These are phyloP conservation scores for Ilyonectria sp. DNA, from an alignment of 2,329 filamentous ascomycete species.

Conservation along the genomic window DNA sequence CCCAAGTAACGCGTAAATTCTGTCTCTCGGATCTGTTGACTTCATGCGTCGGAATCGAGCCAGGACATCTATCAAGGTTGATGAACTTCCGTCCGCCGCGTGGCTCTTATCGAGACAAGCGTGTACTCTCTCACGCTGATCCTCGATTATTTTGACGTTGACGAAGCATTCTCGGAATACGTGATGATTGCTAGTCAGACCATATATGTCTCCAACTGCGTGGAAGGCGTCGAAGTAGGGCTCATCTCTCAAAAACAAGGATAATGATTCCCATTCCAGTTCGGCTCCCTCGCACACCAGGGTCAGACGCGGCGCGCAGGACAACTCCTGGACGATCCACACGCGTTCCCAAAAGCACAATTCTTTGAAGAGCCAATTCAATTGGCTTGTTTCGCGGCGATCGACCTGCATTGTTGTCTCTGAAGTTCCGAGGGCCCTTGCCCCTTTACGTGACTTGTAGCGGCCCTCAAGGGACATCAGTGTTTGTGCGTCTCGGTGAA, in stretches of 20 bases:
- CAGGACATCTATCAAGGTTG: constrained; percentile 24
- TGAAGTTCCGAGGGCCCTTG: too few species aligned
- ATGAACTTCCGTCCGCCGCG: not conserved
- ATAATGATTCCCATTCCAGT: constrained; percentile 17
- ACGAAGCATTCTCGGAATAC: constrained; percentile 8
- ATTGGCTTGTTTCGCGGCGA: too few species aligned
- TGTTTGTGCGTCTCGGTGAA: not conserved
- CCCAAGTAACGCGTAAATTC: constrained; percentile 25
- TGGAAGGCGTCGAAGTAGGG: constrained; percentile 35
- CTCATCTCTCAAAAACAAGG: constrained; percentile 25
- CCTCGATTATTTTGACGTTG: constrained; percentile 24
- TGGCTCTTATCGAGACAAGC: too few species aligned
- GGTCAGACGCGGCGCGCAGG: constrained; percentile 9
- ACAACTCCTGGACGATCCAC: constrained; percentile 37
- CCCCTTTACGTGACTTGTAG: too few species aligned
- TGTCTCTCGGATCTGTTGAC: constrained; percentile 28
- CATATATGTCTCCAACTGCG: too few species aligned
- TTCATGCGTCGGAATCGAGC: constrained; percentile 15
- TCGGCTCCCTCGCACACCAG: constrained; percentile 19
- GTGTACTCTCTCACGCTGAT: constrained; percentile 22
- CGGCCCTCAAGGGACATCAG: not conserved
- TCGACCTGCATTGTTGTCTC: too few species aligned
- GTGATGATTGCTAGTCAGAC: too few species aligned
- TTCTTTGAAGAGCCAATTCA: not conserved
- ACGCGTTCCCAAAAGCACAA: constrained; percentile 19